Base-by-base conservation (phyloP, 495 filamentous ascomycete species). In the Penicillium silybi region DNA sequence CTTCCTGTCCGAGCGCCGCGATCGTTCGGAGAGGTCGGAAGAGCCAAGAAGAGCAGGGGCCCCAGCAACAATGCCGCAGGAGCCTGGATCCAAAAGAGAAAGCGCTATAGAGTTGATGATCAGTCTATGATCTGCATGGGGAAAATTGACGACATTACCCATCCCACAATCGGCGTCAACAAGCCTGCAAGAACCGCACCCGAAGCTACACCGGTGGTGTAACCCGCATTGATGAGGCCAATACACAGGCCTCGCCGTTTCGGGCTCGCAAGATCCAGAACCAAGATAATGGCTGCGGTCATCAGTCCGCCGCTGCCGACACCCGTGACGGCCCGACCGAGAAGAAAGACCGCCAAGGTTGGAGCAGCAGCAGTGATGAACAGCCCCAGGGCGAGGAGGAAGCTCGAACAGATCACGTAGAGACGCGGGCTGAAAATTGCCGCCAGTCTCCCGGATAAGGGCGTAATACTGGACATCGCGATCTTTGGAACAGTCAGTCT, bases 171-270 rank as follows among this genome's bases (percentile, higher is more conserved):
- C 1, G 78, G 78, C 7, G 84, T 70, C 40, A 89, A 53, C 1
- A 82, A 77, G 1, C 87, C 88, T 16, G 85, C 84, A 26, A 88
- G 67, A 11, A 88, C 80, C 3, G 87, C 88, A 7, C 88, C 87
- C 0, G 83, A 71, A 0, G 86, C 80, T 13, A 92, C 70, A 10
- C 88, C 87, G 15, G 81, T 75, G 0, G 87, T 91, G 51, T 85
- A 85, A 0, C 83, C 82, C 9, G 77, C 65, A 60, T 83, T 85
- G 50, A 86, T 69, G 10, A 89, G 53, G 1, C 88, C 88, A 49
- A 90, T 78, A 55, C 80, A 87, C 16, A 92, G 48, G 1, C 87
- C 88, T 44, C 88, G 70, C 20, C 80, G 72, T 50, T 80, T 79
- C 41, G 82, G 78, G 22, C 74, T 80, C 0, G 81, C 76, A 37